Base-by-base conservation (phyloP, 2,329 filamentous ascomycete genomes). In the Trichoderma koningiopsis region DNA sequence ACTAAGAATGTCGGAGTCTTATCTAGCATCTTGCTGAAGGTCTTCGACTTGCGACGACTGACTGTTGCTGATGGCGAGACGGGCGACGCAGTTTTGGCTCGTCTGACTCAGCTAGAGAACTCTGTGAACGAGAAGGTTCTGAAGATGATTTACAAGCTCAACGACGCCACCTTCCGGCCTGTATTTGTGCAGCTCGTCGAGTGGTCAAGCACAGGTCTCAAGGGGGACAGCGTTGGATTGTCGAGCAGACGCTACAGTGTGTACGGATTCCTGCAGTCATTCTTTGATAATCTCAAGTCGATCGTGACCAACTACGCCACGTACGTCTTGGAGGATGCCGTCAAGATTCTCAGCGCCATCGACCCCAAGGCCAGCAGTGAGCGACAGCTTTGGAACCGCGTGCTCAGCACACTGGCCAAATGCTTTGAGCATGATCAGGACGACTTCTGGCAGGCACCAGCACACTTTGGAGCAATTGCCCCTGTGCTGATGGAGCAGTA, bases 71-170 rank as follows among this genome's bases (percentile, higher is more conserved):
- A 86, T 70, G 81, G 84, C 37, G 81, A 86, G 1, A 78, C 83
- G 29, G 78, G 76, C 68, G 81, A 84, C 40, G 78, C 83, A 53
- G 75, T 72, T 43, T 76, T 83, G 19, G 80, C 85, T 16, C 81
- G 86, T 56, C 78, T 92, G 6, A 79, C 83, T 24, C 83, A 85
- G 53, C 83, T 93, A 14, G 93, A 97, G 77, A 81, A 83, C 2
- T 83, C 84, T 13, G 76, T 92, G 73, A 91, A 93, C 76, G 87
- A 91, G 11, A 88, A 91, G 14, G 88, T 90, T 0, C 87, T 99
- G 70, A 92, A 93, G 79, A 96, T 97, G 89, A 92, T 97, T 66
- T 93, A 97, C 83, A 98, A 98, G 84, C 87, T 99, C 71, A 98
- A 97, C 81, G 96, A 99, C 77, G 90, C 92, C 0, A 89, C 92